Base-by-base conservation (phyloP, 495 filamentous ascomycete genomes). In the Trichoderma erinaceum region DNA sequence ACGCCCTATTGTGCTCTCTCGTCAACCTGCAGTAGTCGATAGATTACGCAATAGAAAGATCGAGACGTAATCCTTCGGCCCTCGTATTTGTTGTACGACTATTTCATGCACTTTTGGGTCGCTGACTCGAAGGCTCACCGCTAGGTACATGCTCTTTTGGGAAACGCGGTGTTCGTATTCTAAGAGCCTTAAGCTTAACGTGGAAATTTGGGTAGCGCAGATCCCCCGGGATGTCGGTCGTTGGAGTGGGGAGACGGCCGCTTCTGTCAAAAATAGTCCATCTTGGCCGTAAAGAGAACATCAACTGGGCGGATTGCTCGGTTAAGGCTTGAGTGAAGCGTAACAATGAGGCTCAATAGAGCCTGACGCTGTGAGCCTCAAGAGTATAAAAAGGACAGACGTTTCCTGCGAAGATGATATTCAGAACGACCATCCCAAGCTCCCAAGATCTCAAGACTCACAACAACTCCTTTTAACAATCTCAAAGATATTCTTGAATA, bases 31-130 rank as follows among this genome's bases (percentile, higher is more conserved):
- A 18, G 11, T 32, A 21, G 16, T 18, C 27, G 4, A 32, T 61
- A 29, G 11, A 29, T 61, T 61, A 61, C 56, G 56, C 56, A 61
- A 61, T 61, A 4, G 56, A 61, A 61, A 61, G 25, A 61, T 23
- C 56, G 29, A 61, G 27, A 15, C 10, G 8, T 12, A 12, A 32
- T 61, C 56, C 56, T 61, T 12, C 16, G 56, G 27, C 25, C 56
- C 4, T 61, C 56, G 56, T 61, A 61, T 61, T 61, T 25, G 27
- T 21, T 61, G 56, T 61, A 61, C 56, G 29, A 61, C 56, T 25
- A 32, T 32, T 25, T 58, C n/a, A 12, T 29, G 56, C 56, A 15
- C 23, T 25, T 32, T 23, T 61, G 3, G 15, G 27, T 25, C 56
- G 4, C 56, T 21, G 23, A 8, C 1, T 61, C 25, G 16, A 8